Base-by-base conservation (phyloP, 2,329 filamentous ascomycete genomes). In the Pyrenochaeta sp. region DNA sequence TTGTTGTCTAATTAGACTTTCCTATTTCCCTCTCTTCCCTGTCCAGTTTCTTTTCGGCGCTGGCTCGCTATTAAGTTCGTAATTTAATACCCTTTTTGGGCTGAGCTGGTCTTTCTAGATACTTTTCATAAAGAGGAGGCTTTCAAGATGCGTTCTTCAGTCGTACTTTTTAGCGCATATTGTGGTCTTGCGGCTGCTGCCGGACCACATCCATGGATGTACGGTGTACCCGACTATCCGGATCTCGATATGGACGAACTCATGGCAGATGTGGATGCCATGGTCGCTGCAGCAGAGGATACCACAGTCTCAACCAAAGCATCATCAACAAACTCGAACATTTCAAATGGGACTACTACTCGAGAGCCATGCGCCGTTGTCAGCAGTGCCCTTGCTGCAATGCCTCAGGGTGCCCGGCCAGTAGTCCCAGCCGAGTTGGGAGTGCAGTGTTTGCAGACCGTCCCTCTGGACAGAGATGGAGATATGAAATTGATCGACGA, bases 381-480 rank as follows among this genome's bases (percentile, higher is more conserved):
- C 29, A 66, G 55, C 31, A 60, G 53, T 28, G 55, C 54, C 6
- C 30, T 70, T 7, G 50, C 57, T 32, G 58, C 63, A 19, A 35
- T 67, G 15, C 61, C 62, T 9, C 35, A 55, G 15, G 60, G 60
- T 19, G 49, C 55, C 14, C 55, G 63, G n/a, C 61, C 61, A 13
- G 43, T 66, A 10, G 48, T 69, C 4, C 60, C 67, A n/a, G 67
- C 68, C n/a, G 62, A 69, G 20, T 42, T 69, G 19, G 68, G 58
- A 10, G 44, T 67, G 17, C 51, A 48, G 17, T 74, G 72, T 49
- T 41, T 73, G 11, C 52, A 63, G 30, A 68, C 69, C 1, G 69
- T 73, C 14, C 71, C 71, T 4, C 50, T 73, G 3, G 67, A 71
- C 26, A 60, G 48, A n/a, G 50, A 59, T 7, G 67, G 63, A 17